These are phyloP conservation scores for Aspergillus vadensis DNA, from an alignment of 2,329 filamentous ascomycete species.

Conservation along the genomic window DNA sequence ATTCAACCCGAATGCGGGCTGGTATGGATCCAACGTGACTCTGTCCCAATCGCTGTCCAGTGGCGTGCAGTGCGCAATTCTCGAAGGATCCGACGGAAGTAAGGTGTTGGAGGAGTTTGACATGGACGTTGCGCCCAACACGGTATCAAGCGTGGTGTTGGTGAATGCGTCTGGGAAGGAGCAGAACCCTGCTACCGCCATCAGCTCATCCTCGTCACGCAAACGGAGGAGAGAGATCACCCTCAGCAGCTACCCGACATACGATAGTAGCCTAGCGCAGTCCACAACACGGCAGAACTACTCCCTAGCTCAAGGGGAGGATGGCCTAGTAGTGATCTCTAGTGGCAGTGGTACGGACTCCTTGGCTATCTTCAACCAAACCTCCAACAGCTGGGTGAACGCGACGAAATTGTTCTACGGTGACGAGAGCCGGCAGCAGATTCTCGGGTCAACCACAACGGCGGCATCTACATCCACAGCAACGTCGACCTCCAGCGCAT, in stretches of 20 bases:
- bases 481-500: conserved; percentile 29
- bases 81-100: conserved; percentile 74
- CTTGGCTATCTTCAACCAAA: conserved; percentile 75
- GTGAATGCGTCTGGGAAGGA: conserved; percentile 59
- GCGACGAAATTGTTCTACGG: conserved; percentile 63
- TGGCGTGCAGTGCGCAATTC: conserved; percentile 63
- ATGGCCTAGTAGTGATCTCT: conserved; percentile 73
- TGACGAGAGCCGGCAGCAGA: conserved; percentile 44
- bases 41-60: conserved; percentile 64
- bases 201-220: conserved; percentile 35
- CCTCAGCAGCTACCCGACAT: conserved; percentile 69
- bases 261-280: conserved; percentile 75
- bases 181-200: background rate
- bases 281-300: conserved; percentile 65
- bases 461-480: conserved; percentile 33
- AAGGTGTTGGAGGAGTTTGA: conserved; percentile 80
- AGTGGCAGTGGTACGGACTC: conserved; percentile 70
- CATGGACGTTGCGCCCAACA: conserved; percentile 71
- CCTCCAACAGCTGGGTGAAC: conserved; percentile 76
- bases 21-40: conserved; percentile 67
- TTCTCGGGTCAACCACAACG: conserved; percentile 25
- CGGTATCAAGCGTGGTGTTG: conserved; percentile 70
- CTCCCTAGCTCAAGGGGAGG: conserved; percentile 67
- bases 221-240: conserved; percentile 57
- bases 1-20: conserved; percentile 65